A percentile compares a stretch with the other conserved stretches of the same genome.
phyloP scores from a whole-genome alignment of 78 protist genomes.

The Cavenderia fasciculata region DNA sequence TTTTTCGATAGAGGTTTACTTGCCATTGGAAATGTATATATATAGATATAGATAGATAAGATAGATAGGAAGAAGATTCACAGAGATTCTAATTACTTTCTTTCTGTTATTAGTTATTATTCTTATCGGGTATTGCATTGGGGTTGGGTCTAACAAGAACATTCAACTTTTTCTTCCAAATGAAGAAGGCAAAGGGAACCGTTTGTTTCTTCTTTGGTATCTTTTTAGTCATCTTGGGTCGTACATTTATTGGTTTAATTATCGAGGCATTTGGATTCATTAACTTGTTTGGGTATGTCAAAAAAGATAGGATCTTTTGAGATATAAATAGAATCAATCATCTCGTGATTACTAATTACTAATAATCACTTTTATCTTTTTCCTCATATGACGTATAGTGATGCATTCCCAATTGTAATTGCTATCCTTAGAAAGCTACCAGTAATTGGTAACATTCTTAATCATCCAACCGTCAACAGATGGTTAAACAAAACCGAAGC shows the following conservation, averaged over 20 bases:
- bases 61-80: not conserved
- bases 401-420: slow-evolving; percentile 80
- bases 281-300: slow-evolving; percentile 84
- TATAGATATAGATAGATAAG: not conserved
- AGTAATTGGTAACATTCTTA: slow-evolving; percentile 68
- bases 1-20: slow-evolving; percentile 88
- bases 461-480: slow-evolving; percentile 51
- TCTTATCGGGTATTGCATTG: slow-evolving; percentile 80
- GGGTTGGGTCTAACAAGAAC: slow-evolving; percentile 76
- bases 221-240: slow-evolving; percentile 56
- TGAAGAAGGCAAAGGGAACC: slow-evolving; percentile 80
- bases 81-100: not conserved
- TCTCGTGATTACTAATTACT: not conserved
- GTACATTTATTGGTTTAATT: slow-evolving; percentile 56
- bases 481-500: slow-evolving; percentile 39
- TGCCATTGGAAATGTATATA: slow-evolving; percentile 84
- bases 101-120: slow-evolving; percentile 61
- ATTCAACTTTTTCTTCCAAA: slow-evolving; percentile 79
- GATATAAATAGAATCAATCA: no score
- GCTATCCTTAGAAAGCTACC: slow-evolving; percentile 66
- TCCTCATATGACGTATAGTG: not conserved
- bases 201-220: slow-evolving; percentile 85
- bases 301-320: no score
- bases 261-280: slow-evolving; percentile 85
- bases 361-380: not conserved